phyloP scores from a whole-genome alignment of 805 yeast species.

The Kodamaea hsintzibuensis region DNA sequence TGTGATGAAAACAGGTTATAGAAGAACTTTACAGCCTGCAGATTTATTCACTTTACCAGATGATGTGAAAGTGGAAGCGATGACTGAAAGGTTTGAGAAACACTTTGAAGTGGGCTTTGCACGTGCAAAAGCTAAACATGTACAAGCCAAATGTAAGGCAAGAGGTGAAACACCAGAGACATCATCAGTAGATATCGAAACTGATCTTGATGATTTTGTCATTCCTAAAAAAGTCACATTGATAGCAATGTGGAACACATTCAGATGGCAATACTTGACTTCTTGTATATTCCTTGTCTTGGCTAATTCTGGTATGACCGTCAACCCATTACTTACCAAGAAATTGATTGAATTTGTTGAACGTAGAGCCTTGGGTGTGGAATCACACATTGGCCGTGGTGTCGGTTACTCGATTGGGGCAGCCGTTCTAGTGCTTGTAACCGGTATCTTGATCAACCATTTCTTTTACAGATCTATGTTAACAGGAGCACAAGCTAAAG shows the following conservation, averaged over 20 bases:
- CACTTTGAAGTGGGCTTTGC: slow-evolving; percentile 15
- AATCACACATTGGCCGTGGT: slow-evolving; percentile 45
- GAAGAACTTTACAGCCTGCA: slow-evolving; percentile 64
- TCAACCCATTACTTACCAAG: slow-evolving; percentile 38
- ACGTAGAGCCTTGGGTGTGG: slow-evolving; percentile 24
- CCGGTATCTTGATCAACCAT: slow-evolving; percentile 27
- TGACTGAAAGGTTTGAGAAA: slow-evolving; percentile 28
- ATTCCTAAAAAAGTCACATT: slow-evolving; percentile 6
- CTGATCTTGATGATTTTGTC: slow-evolving; percentile 19
- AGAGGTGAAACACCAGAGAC: slow-evolving; percentile 18
- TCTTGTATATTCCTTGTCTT: slow-evolving; percentile 24
- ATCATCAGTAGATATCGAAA: slow-evolving; percentile 20
- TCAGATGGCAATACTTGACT: slow-evolving; percentile 27
- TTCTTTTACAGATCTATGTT: slow-evolving; percentile 26
- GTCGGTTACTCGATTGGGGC: slow-evolving; percentile 44
- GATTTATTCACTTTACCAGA: slow-evolving; percentile 49
- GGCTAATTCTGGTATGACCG: slow-evolving; percentile 26
- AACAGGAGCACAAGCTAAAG: slow-evolving; percentile 31
- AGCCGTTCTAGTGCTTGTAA: slow-evolving; percentile 27
- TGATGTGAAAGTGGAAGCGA: slow-evolving; percentile 29
- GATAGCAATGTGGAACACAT: slow-evolving; percentile 27
- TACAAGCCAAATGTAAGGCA: slow-evolving; percentile 26
- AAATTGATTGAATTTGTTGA: slow-evolving; percentile 40
- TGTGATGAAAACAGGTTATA: slow-evolving; percentile 64
- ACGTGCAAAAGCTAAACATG: slow-evolving; percentile 18